Evolutionary conservation across 2,329 filamentous ascomycete genomes (phyloP).

Genomic region (Colletotrichum scovillei): DNA sequence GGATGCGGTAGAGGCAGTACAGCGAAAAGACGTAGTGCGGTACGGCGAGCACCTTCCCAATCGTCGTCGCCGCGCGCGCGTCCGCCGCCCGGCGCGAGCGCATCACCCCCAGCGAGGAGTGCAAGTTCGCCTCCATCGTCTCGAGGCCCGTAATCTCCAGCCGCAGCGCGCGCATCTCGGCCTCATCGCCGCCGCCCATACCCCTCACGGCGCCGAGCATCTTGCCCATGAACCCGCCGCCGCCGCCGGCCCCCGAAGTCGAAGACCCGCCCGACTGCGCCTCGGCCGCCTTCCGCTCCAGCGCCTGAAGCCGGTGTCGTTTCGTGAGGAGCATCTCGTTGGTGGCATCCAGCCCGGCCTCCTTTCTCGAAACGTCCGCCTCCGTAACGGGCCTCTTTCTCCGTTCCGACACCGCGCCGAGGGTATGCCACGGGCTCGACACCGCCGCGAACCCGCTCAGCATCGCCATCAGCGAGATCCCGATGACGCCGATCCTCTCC

Average conservation of each 20-base stretch:
- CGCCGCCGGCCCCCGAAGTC: constrained; percentile 33
- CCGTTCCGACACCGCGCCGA: constrained; percentile 69
- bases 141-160: constrained; percentile 84
- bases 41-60: constrained; percentile 73
- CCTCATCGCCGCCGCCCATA: constrained; percentile 69
- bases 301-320: constrained; percentile 74
- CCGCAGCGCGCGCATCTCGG: constrained; percentile 70
- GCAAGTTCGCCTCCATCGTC: constrained; percentile 80
- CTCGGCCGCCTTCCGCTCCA: constrained; percentile 71
- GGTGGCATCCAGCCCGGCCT: constrained; percentile 81
- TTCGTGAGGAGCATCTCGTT: constrained; percentile 84
- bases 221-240: constrained; percentile 74
- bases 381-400: constrained; percentile 73
- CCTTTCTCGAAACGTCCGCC: constrained; percentile 79
- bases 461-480: constrained; percentile 86
- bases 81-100: constrained; percentile 72
- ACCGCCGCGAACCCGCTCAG: constrained; percentile 93
- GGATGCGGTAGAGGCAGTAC: constrained; percentile 88
- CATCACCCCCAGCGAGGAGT: constrained; percentile 72
- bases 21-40: constrained; percentile 77
- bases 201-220: constrained; percentile 78
- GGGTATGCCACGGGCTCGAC: constrained; percentile 86
- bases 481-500: constrained; percentile 83
- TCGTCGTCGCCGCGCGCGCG: constrained; percentile 72
- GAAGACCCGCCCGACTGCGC: constrained; percentile 50